These are phyloP conservation scores for Chrysanthemum makinoi DNA, from an alignment of 129 eudicot genomes.

Conservation along the genomic window DNA sequence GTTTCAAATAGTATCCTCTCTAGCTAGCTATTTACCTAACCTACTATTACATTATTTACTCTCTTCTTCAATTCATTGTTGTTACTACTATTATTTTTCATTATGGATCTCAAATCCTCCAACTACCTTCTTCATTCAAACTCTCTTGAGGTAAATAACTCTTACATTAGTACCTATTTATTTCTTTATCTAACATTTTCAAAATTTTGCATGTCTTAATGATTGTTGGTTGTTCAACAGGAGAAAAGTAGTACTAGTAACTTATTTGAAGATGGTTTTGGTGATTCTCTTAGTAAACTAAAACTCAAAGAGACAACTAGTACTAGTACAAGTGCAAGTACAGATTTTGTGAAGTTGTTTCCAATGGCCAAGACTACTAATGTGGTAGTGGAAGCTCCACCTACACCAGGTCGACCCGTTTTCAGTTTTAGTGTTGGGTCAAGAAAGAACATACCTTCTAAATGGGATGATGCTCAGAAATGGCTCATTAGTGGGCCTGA, in stretches of 20 bases:
- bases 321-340: slow-evolving; percentile 12
- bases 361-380: slow-evolving; percentile 45
- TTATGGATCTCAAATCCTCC: no score
- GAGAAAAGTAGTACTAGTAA: background rate
- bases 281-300: slow-evolving; percentile 57
- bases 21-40: background rate
- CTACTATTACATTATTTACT: background rate
- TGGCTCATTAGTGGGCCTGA: slow-evolving; percentile 66
- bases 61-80: no score
- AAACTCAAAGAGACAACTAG: slow-evolving; percentile 39
- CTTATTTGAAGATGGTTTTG: slow-evolving; percentile 51
- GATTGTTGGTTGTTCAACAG: no score
- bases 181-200: no score
- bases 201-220: no score
- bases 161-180: no score
- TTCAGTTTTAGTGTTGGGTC: slow-evolving; percentile 68
- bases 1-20: slow-evolving; percentile 5
- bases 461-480: slow-evolving; percentile 88
- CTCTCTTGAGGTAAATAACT: no score
- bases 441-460: slow-evolving; percentile 63
- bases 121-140: no score
- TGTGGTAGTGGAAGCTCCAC: slow-evolving; percentile 49
- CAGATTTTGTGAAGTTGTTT: slow-evolving; percentile 64
- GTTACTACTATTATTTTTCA: no score
- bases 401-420: slow-evolving; percentile 77